Evolutionary conservation across 352 stramenopile genomes (phyloP).

Genomic region (Globisporangium mamillatum): DNA sequence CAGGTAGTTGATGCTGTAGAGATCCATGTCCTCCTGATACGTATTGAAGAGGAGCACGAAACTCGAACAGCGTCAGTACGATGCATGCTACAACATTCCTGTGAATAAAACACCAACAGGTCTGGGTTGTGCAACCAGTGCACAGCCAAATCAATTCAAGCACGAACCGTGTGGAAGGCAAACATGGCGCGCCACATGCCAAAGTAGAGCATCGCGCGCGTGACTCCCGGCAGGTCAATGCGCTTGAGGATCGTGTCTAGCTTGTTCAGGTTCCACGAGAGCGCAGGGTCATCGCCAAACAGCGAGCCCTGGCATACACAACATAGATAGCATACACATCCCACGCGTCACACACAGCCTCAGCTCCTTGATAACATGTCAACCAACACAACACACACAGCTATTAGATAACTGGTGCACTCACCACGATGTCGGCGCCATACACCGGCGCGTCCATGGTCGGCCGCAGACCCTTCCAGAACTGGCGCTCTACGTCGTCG

Average conservation of each 20-base stretch:
- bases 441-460: constrained; percentile 89
- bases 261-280: constrained; percentile 87
- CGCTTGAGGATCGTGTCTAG: constrained; percentile 84
- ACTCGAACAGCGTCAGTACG: background rate
- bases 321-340: background rate
- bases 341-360: background rate
- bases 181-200: constrained; percentile 95
- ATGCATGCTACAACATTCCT: background rate
- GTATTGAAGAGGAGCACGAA: background rate
- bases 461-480: constrained; percentile 85
- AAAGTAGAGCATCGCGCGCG: constrained; percentile 91
- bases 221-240: constrained; percentile 86
- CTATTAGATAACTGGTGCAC: constrained; percentile 8
- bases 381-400: background rate
- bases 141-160: background rate
- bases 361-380: background rate
- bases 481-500: constrained; percentile 72
- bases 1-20: constrained; percentile 94
- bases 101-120: background rate
- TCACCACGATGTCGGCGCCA: constrained; percentile 87
- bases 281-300: constrained; percentile 65
- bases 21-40: constrained; percentile 89
- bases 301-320: constrained; percentile 53
- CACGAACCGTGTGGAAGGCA: constrained; percentile 84
- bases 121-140: background rate